Conservation (phyloP, 108 stramenopile genomes). For the Pseudonitzschia multistriata region DNA sequence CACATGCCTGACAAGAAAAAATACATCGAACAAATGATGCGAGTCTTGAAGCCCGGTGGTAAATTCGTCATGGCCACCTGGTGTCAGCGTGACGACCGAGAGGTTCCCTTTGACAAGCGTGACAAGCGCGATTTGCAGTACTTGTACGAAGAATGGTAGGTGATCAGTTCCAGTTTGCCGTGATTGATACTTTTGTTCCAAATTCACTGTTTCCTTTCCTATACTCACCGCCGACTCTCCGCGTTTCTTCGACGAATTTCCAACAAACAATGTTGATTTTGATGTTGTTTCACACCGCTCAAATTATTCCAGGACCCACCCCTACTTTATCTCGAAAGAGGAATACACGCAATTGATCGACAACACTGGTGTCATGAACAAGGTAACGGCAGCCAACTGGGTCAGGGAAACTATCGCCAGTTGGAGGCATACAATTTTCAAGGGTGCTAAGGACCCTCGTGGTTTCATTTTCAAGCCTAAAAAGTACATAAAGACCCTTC, state of each 20-base stretch:
- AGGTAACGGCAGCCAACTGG: conserved; percentile 89
- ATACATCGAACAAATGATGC: conserved; percentile 96
- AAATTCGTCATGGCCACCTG: conserved; percentile 95
- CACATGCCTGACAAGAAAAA: conserved; percentile 98
- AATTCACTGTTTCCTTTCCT: not conserved
- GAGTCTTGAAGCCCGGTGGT: conserved; percentile 96
- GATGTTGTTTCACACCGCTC: not conserved
- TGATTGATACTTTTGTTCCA: not conserved
- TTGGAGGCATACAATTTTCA: conserved; percentile 95
- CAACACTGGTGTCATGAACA: conserved; percentile 83
- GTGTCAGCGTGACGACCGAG: conserved; percentile 93
- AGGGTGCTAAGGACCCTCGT: conserved; percentile 90
- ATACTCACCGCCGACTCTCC: not conserved
- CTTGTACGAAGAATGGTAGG: conserved; percentile 94
- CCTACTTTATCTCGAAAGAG: conserved; percentile 95
- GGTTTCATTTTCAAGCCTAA: conserved; percentile 90
- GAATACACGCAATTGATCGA: conserved; percentile 85
- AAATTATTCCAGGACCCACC: conserved; percentile 71
- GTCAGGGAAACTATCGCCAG: conserved; percentile 82
- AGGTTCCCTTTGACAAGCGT: conserved; percentile 74
- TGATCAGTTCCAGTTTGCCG: not conserved
- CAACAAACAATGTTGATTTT: too few species aligned
- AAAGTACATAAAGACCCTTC: conserved; percentile 79
- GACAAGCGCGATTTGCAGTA: conserved; percentile 92
- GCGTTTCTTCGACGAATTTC: not conserved